Evolutionary conservation across 495 filamentous ascomycete genomes (phyloP).

Genomic region (Aspergillus panamensis): DNA sequence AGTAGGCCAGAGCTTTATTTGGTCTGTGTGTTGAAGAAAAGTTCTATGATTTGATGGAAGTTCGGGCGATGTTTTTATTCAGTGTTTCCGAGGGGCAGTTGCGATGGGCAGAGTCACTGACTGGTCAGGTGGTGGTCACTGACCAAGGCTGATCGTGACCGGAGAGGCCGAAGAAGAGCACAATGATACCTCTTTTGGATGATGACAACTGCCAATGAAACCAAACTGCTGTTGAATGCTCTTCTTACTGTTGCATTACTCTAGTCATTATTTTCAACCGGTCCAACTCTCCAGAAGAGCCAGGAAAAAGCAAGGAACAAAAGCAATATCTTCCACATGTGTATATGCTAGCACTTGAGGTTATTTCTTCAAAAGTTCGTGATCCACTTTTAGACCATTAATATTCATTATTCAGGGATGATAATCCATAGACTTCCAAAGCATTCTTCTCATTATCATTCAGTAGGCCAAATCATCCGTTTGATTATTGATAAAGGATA

Average conservation of each 20-base stretch:
- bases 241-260: not conserved
- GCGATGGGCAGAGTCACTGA: constrained; percentile 8
- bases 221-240: not conserved
- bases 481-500: not conserved
- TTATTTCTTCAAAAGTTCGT: not conserved
- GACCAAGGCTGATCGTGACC: constrained; percentile 17
- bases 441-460: not conserved
- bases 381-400: no score
- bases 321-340: not conserved
- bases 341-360: not conserved
- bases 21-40: constrained; percentile 16
- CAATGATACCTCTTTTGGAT: not conserved
- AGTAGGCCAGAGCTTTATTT: constrained; percentile 19
- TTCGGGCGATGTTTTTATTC: constrained; percentile 18
- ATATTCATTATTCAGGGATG: no score
- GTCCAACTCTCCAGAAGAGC: not conserved
- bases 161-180: constrained; percentile 21
- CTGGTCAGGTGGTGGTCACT: constrained; percentile 29
- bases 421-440: no score
- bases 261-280: not conserved
- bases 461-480: not conserved
- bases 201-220: not conserved
- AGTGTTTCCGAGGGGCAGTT: not conserved
- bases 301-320: not conserved
- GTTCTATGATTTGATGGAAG: constrained; percentile 19